Base-by-base conservation (phyloP, 495 filamentous ascomycete species). In the Neurospora sp. region DNA sequence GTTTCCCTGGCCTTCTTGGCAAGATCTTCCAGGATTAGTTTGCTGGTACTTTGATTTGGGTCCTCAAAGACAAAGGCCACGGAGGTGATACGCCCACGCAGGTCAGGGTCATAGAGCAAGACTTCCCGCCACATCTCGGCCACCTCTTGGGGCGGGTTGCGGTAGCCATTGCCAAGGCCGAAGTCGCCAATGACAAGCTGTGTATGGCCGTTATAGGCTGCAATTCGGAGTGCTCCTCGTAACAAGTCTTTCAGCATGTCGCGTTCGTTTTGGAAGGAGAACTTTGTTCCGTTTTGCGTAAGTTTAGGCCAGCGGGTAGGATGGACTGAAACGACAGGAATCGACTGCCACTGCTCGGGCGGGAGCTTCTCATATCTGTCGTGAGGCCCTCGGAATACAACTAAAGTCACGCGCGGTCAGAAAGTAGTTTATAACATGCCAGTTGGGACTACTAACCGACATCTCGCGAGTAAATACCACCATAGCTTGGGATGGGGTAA, bases 181-280 rank as follows among this genome's bases (percentile, higher is more conserved):
- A 93, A 93, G 31, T 90, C 89, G 23, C 91, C 90, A 70, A 93
- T 86, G 75, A 90, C 89, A 20, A 93, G 80, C 69, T 87, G 86
- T 5, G 78, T 80, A 76, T 91, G 89, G 23, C 83, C 82, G 72
- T 88, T 86, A 72, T 86, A 85, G 14, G 87, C 87, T 71, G 90
- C 90, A 76, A 93, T 92, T 39, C 90, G 85, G 12, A 93, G 86
- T 7, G 91, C 86, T 5, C 86, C 88, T 40, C 89, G 88, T 81
- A 93, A 89, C 80, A 93, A 93, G 74, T 92, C 89, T 74, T 83
- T 85, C 82, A 92, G 90, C 73, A 93, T 84, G 39, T 91, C 88
- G 74, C 85, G 87, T 80, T 93, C 91, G 71, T 89, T 83, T 10
- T 83, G 81, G 79, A 94, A 94, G 0, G 90, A 88, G 76, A 92